Base-by-base conservation (phyloP, 768 basidiomycete species). In the Trametes punicea region DNA sequence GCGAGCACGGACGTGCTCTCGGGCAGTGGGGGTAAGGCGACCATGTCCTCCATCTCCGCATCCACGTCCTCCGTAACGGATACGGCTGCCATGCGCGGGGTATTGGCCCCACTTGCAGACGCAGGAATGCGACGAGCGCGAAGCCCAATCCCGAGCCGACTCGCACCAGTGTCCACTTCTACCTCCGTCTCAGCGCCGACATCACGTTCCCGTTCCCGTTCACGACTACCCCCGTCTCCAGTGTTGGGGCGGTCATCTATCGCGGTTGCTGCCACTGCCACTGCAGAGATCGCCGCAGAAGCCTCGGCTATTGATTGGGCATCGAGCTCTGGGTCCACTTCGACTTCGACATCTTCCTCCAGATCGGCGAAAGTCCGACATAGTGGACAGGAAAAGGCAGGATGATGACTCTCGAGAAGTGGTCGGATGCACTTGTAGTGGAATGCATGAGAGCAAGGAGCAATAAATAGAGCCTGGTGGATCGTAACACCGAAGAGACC, bases 381-480 rank as follows among this genome's bases (percentile, higher is more conserved):
- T 6, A 99, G 81, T 0, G 96, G 96, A 66, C 96, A 99, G 13
- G 85, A 90, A 74, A 98, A 99, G 6, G 90, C 89, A 0, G 95
- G 92, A 64, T 94, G 85, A 71, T 98, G 93, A n/a, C 81, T 73
- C 62, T 90, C 82, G 39, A 98, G 79, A 10, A 98, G 78, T 1
- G 95, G 96, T 0, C 93, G 83, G 57, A 99, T 94, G 70, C 96
- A 98, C 72, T 98, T 98, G 82, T 91, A 93, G 74, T 94, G 92
- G 77, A 91, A 93, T 0, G 93, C 87, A 70, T 99, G 96, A 1
- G 92, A 94, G 73, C 96, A 99, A 0, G 96, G 96, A 26, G 96
- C 93, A 67, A 99, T 95, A 76, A 99, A 98, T 45, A 98, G 83
- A 0, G 93, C 90, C 72, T 99, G 96, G 59, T 87, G 90, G 69